phyloP scores from a whole-genome alignment of 176 grass and related monocot genomes.

The Carex cristatella region DNA sequence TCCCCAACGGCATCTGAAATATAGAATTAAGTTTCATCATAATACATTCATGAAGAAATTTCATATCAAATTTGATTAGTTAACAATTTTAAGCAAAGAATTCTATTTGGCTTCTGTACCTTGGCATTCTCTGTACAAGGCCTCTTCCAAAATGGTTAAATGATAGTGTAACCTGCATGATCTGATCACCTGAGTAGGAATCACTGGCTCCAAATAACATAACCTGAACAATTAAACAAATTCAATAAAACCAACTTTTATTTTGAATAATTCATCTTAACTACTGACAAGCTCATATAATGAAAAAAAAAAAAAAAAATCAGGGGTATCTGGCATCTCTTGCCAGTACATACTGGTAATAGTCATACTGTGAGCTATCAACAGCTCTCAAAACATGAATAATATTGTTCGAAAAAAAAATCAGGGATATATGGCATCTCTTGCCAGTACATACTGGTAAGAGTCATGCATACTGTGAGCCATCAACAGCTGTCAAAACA shows the following conservation, averaged over 20 bases:
- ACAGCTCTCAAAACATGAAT: too few relatives aligned
- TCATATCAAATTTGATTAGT: not conserved
- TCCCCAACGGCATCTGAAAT: slow-evolving; percentile 44
- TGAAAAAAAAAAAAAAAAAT: not conserved
- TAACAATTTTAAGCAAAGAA: not conserved
- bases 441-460: too few relatives aligned
- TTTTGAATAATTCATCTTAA: not conserved
- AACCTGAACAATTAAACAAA: slow-evolving; percentile 25
- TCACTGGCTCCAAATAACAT: slow-evolving; percentile 77
- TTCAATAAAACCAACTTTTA: not conserved
- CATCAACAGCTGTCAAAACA: too few relatives aligned
- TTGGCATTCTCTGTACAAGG: slow-evolving; percentile 78
- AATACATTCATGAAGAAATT: not conserved
- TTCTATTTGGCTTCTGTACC: slow-evolving; percentile 8
- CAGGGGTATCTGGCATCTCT: too few relatives aligned
- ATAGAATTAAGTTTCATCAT: not conserved
- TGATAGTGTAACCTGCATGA: slow-evolving; percentile 66
- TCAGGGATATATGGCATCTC: too few relatives aligned
- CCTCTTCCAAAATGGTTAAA: slow-evolving; percentile 88
- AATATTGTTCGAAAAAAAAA: not conserved
- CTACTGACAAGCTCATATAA: not conserved
- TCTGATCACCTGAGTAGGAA: slow-evolving; percentile 27
- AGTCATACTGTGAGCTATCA: too few relatives aligned
- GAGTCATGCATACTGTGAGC: too few relatives aligned
- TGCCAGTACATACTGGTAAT: too few relatives aligned